A percentile compares a stretch with the other conserved stretches of the same genome.
Conservation (phyloP, 371 early-diverging fungal species). For the Phascolomyces articulosus region DNA sequence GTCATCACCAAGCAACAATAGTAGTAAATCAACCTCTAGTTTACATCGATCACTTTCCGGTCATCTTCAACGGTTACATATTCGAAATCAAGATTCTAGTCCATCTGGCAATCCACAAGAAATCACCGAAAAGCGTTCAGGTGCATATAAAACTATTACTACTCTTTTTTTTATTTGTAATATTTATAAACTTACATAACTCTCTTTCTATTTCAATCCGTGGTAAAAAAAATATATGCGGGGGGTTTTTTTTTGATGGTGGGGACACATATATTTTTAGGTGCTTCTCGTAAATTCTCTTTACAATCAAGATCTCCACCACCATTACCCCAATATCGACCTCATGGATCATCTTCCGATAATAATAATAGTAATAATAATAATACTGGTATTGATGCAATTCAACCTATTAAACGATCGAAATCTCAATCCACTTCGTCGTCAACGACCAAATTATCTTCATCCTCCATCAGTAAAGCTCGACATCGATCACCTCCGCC, state of each 20-base stretch:
- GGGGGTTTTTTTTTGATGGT: not conserved
- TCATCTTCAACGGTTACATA: constrained; percentile 46
- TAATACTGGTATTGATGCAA: constrained; percentile 6
- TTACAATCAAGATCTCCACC: constrained; percentile 18
- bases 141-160: not conserved
- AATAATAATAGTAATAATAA: not conserved
- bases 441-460: constrained; percentile 35
- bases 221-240: constrained; percentile 2
- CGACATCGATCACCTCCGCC: constrained; percentile 32
- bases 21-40: constrained; percentile 29
- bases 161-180: not conserved
- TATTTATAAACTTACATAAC: too few relatives aligned
- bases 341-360: not conserved
- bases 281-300: constrained; percentile 13
- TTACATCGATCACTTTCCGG: constrained; percentile 46
- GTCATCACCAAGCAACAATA: constrained; percentile 36
- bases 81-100: constrained; percentile 32
- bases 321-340: constrained; percentile 4
- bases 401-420: constrained; percentile 17
- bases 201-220: too few relatives aligned
- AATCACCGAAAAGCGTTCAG: constrained; percentile 18
- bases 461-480: constrained; percentile 26
- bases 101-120: constrained; percentile 8
- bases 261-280: not conserved
- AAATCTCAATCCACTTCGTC: constrained; percentile 29